Evolutionary conservation across 192 early-diverging fungal genomes (phyloP), one percentile per base, ranked within the genome.

Genomic region (Podila epicladia): DNA sequence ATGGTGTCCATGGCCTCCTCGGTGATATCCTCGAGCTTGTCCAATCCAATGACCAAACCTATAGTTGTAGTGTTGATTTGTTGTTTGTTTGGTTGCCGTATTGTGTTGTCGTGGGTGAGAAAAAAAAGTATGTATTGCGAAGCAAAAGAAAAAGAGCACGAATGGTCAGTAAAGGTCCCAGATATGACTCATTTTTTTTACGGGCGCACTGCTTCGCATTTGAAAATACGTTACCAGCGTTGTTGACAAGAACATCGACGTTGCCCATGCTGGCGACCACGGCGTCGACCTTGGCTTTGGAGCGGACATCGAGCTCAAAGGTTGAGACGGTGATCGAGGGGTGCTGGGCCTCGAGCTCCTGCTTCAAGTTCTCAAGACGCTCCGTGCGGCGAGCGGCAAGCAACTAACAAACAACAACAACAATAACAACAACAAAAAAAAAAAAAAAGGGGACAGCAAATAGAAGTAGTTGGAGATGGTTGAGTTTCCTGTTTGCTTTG

Each of bases 231-330:
- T 68, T 77, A 72, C 90, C 96, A 24, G 95, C 96, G 79, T 97
- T 97, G 88, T 98, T 97, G 17, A 98, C 92, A 22, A 98, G 85
- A 1, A 97, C 83, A 82, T 97, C 92, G 19, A 98, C 84, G 51
- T 85, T 67, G 9, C 88, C 77, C 67, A 93, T 86, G 9, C 62
- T 70, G 0, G 94, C 91, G 8, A 97, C 85, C 8, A 53, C 71
- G 4, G 68, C 75, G 31, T 88, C 72, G 28, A 94, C 89, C 7
- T 88, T 83, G n/a, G 75, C 65, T 12, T 87, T 77, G 73, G 90
- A 78, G 29, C 90, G 84, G 29, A 98, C 94, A 76, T 98, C 95
- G 9, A 98, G 83, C 19, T 85, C 86, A 32, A 90, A 83, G 4
- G 87, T 75, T 57, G 89, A 89, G 12, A 96, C 87, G 9, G 85